Base-by-base conservation (phyloP, 1,139 yeast genomes). In the Debaryomycetaceae sp. region DNA sequence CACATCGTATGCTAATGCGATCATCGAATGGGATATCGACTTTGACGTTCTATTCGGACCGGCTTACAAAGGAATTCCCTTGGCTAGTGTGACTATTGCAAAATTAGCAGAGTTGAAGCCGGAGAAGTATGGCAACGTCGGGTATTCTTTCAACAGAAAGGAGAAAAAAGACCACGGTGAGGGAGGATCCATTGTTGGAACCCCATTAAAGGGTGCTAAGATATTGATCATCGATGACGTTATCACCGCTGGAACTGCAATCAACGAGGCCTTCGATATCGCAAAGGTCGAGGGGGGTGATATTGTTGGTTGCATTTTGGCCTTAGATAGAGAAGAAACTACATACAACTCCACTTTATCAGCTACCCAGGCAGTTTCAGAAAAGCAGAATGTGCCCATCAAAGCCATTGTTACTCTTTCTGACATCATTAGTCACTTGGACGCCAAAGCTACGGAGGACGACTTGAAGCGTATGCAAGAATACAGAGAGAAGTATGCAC, bases 121-220 rank as follows among this genome's bases (percentile, higher is more conserved):
- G n/a, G 79, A 79, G 49, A 83, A 81, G 57, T 87, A 83, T 63
- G 77, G 76, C 43, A 62, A 78, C 48, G 74, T 84, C 49, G 85
- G 81, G 43, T 89, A 85, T 62, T 75, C 93, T 22, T 86, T 85
- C 71, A 86, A 86, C 70, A 80, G 95, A 70, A 86, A 87, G 71
- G 99, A 93, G 68, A 88, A 87, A 76, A 93, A 93, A 70, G 97
- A 91, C 59, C 99, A 93, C 64, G 99, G 99, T 44, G 99, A 93
- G 72, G 99, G 99, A 50, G 99, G 99, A 14, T 80, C 80, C 48
- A 87, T 93, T 58, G 99, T 93, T 36, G 99, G 99, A 33, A 81
- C 88, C 39, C 67, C 80, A 4, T 76, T 93, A 56, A 76, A 77
- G 49, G 87, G 80, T 45, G 86, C 90, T 65, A 77, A 76, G 50